Percentiles rank a stretch among this genome's conserved stretches.
Conservation (phyloP, 805 yeast genomes). For the Debaryomyces hansenii region DNA sequence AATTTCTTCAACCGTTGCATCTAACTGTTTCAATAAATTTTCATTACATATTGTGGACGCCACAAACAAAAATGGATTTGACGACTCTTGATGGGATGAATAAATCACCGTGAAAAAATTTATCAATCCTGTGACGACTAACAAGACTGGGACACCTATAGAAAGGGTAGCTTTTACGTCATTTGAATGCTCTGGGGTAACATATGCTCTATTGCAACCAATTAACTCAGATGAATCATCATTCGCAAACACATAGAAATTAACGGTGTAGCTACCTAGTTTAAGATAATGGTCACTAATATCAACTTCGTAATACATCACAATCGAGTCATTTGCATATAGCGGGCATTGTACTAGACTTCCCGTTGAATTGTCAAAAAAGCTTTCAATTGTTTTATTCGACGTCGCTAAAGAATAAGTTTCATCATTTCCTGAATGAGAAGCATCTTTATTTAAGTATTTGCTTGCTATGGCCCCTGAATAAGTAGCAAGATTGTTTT, state of each 20-base stretch:
- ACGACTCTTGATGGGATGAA: constrained; percentile 60
- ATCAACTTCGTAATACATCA: constrained; percentile 39
- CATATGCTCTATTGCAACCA: constrained; percentile 48
- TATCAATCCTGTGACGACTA: constrained; percentile 41
- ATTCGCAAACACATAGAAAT: constrained; percentile 43
- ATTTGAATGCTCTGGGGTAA: constrained; percentile 45
- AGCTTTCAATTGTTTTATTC: constrained; percentile 17
- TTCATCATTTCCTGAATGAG: neutral
- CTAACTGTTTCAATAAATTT: constrained; percentile 53
- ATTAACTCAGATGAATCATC: constrained; percentile 33
- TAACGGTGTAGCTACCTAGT: constrained; percentile 47
- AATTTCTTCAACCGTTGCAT: constrained; percentile 51
- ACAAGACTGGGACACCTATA: constrained; percentile 36
- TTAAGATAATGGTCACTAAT: constrained; percentile 36
- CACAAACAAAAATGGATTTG: constrained; percentile 48
- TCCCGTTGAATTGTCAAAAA: constrained; percentile 27
- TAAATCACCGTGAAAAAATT: constrained; percentile 42
- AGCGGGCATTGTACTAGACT: constrained; percentile 33
- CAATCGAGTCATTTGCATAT: constrained; percentile 36
- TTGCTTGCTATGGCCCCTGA: neutral
- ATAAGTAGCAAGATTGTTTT: neutral
- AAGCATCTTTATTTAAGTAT: neutral
- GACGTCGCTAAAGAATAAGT: neutral
- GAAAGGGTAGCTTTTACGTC: constrained; percentile 35
- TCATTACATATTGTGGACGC: constrained; percentile 63